phyloP scores from a whole-genome alignment of 208 protist species.

The Trypanosoma avium region DNA sequence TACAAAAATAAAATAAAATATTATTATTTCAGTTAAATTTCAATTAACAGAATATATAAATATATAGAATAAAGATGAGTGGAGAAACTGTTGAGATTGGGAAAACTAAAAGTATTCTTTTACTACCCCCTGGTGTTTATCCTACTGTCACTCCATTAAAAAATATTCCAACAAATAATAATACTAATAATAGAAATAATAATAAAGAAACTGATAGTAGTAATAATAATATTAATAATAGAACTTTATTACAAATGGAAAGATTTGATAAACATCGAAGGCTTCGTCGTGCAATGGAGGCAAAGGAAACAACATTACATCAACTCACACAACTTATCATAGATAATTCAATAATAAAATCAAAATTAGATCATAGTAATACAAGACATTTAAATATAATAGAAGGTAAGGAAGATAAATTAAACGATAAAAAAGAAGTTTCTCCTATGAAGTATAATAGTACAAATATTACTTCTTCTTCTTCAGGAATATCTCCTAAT shows the following conservation, averaged over 20 bases:
- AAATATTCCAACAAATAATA: neutral
- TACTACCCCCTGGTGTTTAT: neutral
- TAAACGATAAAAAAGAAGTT: neutral
- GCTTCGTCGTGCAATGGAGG: conserved; percentile 21
- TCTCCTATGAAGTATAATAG: neutral
- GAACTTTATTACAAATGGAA: neutral
- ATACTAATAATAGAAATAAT: conserved; percentile 9
- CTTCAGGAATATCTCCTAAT: conserved; percentile 21
- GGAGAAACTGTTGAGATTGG: too few relatives aligned
- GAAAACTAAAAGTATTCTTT: neutral
- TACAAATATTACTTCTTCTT: neutral
- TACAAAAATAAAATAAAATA: too few relatives aligned
- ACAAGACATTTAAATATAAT: neutral
- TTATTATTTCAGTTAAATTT: too few relatives aligned
- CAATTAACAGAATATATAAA: too few relatives aligned
- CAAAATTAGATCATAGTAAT: neutral
- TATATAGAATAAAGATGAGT: too few relatives aligned
- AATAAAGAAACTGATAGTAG: neutral
- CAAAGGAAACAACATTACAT: conserved; percentile 19
- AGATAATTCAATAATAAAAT: neutral
- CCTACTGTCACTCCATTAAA: neutral
- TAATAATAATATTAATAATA: neutral
- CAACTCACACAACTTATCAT: conserved; percentile 12
- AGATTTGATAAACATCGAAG: conserved; percentile 21
- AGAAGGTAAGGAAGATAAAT: neutral